Percentiles rank a stretch among this genome's conserved stretches.
These are phyloP conservation scores for Rhizophora mangle DNA, from an alignment of 345 rosid species.

Conservation along the genomic window DNA sequence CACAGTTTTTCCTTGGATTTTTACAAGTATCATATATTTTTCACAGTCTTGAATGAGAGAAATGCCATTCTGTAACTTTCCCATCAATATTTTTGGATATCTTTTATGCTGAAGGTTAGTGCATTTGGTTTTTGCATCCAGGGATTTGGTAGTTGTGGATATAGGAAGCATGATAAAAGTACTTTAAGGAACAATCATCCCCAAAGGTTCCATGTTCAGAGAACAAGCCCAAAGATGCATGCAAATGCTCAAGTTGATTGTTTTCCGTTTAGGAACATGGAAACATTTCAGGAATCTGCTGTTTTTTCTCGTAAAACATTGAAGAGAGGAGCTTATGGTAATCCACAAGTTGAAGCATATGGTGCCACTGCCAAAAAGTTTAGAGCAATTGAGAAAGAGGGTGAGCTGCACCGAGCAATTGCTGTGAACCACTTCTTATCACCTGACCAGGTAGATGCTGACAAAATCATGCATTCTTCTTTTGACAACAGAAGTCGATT, in stretches of 20 bases:
- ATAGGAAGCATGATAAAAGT: conserved; percentile 21
- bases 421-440: conserved; percentile 23
- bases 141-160: conserved; percentile 35
- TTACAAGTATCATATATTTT: background rate
- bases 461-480: conserved; percentile 32
- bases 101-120: background rate
- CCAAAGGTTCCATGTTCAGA: conserved; percentile 24
- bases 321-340: conserved; percentile 36
- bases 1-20: background rate
- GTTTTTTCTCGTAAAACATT: conserved; percentile 30
- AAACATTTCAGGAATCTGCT: conserved; percentile 28
- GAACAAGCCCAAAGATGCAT: conserved; percentile 12
- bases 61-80: no score
- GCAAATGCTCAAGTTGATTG: conserved; percentile 24
- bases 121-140: conserved; percentile 12
- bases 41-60: background rate
- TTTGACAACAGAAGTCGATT: conserved; percentile 29
- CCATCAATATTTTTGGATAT: no score
- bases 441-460: conserved; percentile 29
- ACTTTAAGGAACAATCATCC: conserved; percentile 33
- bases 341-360: conserved; percentile 27
- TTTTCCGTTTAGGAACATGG: conserved; percentile 30
- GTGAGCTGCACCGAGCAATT: conserved; percentile 20
- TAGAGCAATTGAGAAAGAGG: conserved; percentile 34
- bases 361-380: conserved; percentile 27